Conservation (phyloP, 1,284 basidiomycete genomes). For the Tilletia walkeri region DNA sequence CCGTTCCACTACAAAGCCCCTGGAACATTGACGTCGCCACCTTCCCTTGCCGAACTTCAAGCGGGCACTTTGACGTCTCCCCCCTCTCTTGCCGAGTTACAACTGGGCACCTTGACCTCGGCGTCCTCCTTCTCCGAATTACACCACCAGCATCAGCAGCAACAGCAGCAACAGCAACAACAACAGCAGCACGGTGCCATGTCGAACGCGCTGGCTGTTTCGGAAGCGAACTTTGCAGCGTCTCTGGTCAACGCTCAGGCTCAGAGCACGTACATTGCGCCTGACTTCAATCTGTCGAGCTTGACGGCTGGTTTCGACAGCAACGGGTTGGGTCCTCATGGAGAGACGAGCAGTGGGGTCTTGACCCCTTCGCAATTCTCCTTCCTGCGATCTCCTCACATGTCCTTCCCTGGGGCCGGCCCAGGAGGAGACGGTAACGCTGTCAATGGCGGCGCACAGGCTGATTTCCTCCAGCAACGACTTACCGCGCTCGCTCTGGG, state of each 20-base stretch:
- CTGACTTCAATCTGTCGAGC: conserved; percentile 6
- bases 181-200: neutral
- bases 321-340: neutral
- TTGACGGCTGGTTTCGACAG: neutral
- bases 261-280: conserved; percentile 10
- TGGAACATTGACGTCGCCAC: conserved; percentile 10
- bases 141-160: neutral
- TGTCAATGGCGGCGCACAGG: neutral
- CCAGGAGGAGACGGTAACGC: neutral
- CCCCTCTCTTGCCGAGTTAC: neutral
- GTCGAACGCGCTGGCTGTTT: conserved; percentile 2
- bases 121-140: conserved; percentile 8
- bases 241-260: conserved; percentile 5
- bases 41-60: conserved; percentile 10
- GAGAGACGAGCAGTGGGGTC: neutral
- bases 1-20: conserved; percentile 11
- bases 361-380: conserved; percentile 14
- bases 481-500: neutral
- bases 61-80: neutral
- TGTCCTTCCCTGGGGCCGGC: neutral
- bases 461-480: conserved; percentile 8
- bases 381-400: conserved; percentile 7
- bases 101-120: conserved; percentile 7
- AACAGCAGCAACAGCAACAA: neutral
- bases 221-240: neutral